Conservation (phyloP, 2,329 filamentous ascomycete genomes). For the Rugonectria rugulosa region DNA sequence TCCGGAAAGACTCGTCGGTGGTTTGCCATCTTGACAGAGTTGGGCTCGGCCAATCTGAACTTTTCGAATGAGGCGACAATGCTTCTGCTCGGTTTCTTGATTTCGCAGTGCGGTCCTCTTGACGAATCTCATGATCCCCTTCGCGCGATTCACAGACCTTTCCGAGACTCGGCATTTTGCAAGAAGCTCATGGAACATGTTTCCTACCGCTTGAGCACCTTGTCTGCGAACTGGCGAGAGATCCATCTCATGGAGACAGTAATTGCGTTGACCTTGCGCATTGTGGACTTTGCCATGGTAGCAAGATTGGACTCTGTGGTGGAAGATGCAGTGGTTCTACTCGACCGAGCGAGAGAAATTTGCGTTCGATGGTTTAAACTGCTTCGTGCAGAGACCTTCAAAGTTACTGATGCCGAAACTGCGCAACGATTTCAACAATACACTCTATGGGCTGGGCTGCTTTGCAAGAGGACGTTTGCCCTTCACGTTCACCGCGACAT, state of each 20-base stretch:
- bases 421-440: constrained; percentile 50
- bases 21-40: constrained; percentile 56
- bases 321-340: constrained; percentile 8
- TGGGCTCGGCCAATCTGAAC: constrained; percentile 64
- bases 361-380: constrained; percentile 58
- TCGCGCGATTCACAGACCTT: constrained; percentile 57
- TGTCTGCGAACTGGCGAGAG: constrained; percentile 68
- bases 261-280: constrained; percentile 58
- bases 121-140: constrained; percentile 35
- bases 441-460: constrained; percentile 61
- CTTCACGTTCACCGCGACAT: constrained; percentile 7
- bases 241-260: constrained; percentile 64
- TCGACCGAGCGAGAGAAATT: constrained; percentile 37
- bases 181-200: constrained; percentile 56
- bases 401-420: constrained; percentile 46
- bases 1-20: constrained; percentile 57
- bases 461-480: constrained; percentile 55
- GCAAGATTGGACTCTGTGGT: background rate
- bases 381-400: constrained; percentile 55
- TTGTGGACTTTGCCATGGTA: constrained; percentile 30
- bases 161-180: constrained; percentile 60
- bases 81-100: constrained; percentile 58
- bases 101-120: constrained; percentile 61
- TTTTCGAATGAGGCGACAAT: constrained; percentile 64
- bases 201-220: constrained; percentile 48